Base-by-base conservation (phyloP, 2,329 filamentous ascomycete genomes). In the Exophiala dermatitidis region DNA sequence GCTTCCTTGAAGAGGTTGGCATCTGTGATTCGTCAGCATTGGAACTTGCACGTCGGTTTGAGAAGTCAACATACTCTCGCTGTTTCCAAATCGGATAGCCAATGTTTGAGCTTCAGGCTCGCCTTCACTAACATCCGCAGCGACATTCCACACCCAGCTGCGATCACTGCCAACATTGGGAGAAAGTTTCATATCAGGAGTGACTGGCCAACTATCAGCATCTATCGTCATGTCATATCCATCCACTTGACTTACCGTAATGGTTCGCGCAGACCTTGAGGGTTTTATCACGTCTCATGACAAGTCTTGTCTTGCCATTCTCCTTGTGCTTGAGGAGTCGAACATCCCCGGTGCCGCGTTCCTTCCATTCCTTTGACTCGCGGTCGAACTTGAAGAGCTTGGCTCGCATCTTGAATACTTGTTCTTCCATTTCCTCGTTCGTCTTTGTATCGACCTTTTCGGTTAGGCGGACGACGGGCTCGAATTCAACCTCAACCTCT, bases 211-310 rank as follows among this genome's bases (percentile, higher is more conserved):
- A 56, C 41, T 43, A 56, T 66, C 49, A 69, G 59, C 48, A 64
- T 42, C 33, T 34, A 29, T 33, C 36, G 10, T 30, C 19, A 28
- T 38, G 28, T 38, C 12, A 46, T 9, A 30, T 36, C 12, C 28
- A 5, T 12, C 19, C 19, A 19, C 3, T 26, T 19, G 32, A 77
- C 86, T 67, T 84, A 95, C 90, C 85, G 76, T 98, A 98, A 81
- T 98, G 93, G 80, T 98, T 98, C 70, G 93, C 93, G 85, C 93
- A 98, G 75, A 98, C 93, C 82, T 98, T 98, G 77, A 97, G 84
- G 58, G 93, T 98, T 88, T 97, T 97, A 80, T 98, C 93, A 71
- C 93, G 83, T 72, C 93, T 87, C 93, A 98, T 98, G 65, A 98
- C 93, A 66, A 98, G 79, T 66, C 93, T 84, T 55, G 90, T 95